phyloP scores from a whole-genome alignment of 2,329 filamentous ascomycete species.

The Triangularia setosa region DNA sequence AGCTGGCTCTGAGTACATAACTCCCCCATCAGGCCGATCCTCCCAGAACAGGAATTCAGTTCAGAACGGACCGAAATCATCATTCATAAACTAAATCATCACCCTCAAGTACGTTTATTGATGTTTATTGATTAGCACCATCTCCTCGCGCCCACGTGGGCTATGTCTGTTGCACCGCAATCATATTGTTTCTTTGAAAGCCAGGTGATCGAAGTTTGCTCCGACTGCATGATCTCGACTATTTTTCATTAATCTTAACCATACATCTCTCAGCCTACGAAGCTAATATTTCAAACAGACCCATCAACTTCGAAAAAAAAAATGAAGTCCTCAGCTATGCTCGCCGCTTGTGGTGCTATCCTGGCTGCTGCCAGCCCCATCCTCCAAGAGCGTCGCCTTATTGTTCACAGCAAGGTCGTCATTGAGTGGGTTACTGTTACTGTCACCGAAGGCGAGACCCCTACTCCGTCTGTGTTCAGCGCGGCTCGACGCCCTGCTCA shows the following conservation, averaged over 20 bases:
- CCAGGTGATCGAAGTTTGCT: not conserved
- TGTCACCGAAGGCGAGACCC: constrained; percentile 25
- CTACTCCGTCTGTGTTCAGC: constrained; percentile 17
- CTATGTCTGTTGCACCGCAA: constrained; percentile 1
- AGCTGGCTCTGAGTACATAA: constrained; percentile 28
- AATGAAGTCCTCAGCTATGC: constrained; percentile 49
- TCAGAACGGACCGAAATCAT: constrained; percentile 8
- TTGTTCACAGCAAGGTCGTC: constrained; percentile 39
- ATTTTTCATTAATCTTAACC: not conserved
- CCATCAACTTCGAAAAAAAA: constrained; percentile 27
- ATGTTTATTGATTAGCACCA: not conserved
- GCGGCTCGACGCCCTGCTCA: constrained; percentile 4
- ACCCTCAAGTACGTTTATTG: constrained; percentile 12
- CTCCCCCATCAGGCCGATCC: constrained; percentile 5
- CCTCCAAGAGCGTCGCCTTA: constrained; percentile 36
- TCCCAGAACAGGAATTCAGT: not conserved
- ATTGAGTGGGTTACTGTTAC: constrained; percentile 46
- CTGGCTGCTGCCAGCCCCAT: constrained; percentile 43
- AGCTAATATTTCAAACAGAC: constrained; percentile 6
- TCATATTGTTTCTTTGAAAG: constrained; percentile 11
- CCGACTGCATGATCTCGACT: not conserved
- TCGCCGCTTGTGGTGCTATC: constrained; percentile 44
- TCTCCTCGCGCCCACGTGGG: not conserved
- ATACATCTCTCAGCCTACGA: not conserved
- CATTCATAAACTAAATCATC: constrained; percentile 2